Evolutionary conservation across 2,329 filamentous ascomycete genomes (phyloP).

Genomic region (Penicillium glabrum): DNA sequence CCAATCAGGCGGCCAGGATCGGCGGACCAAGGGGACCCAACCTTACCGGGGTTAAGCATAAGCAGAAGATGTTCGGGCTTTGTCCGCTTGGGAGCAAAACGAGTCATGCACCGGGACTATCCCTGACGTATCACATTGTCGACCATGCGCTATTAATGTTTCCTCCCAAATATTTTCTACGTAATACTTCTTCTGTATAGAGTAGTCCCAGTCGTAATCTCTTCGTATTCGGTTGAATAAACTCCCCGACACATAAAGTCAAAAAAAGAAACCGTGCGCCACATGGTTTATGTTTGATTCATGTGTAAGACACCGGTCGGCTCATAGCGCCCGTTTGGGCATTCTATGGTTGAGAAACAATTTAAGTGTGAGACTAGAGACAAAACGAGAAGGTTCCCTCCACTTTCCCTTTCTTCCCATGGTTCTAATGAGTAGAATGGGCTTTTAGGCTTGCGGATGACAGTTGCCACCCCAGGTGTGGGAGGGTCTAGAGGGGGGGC

Average conservation of each 20-base stretch:
- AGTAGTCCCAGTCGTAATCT: slow-evolving; percentile 3
- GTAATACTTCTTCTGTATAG: not conserved
- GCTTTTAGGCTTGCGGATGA: slow-evolving; percentile 24
- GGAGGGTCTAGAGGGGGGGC: not conserved
- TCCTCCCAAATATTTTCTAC: not conserved
- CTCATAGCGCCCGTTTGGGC: slow-evolving; percentile 11
- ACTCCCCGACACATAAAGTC: slow-evolving; percentile 19
- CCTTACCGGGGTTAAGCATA: slow-evolving; percentile 43
- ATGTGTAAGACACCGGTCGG: slow-evolving; percentile 15
- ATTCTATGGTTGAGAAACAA: not conserved
- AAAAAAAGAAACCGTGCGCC: slow-evolving; percentile 16
- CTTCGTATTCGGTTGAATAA: slow-evolving; percentile 21
- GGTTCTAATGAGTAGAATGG: slow-evolving; percentile 10
- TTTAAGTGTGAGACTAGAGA: slow-evolving; percentile 11
- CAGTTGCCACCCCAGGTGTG: slow-evolving; percentile 14
- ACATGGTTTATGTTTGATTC: slow-evolving; percentile 22
- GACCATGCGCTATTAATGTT: not conserved
- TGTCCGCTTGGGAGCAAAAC: slow-evolving; percentile 24
- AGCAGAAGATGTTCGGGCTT: slow-evolving; percentile 24
- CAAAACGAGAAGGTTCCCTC: not conserved
- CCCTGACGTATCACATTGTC: slow-evolving; percentile 21
- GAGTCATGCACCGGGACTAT: slow-evolving; percentile 23
- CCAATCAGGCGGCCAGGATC: slow-evolving; percentile 24
- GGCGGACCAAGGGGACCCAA: slow-evolving; percentile 29
- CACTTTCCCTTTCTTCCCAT: slow-evolving; percentile 8